Evolutionary conservation across 2,329 filamentous ascomycete species (phyloP), one percentile per base, ranked within the genome.

Genomic region (Aspergillus brasiliensis): DNA sequence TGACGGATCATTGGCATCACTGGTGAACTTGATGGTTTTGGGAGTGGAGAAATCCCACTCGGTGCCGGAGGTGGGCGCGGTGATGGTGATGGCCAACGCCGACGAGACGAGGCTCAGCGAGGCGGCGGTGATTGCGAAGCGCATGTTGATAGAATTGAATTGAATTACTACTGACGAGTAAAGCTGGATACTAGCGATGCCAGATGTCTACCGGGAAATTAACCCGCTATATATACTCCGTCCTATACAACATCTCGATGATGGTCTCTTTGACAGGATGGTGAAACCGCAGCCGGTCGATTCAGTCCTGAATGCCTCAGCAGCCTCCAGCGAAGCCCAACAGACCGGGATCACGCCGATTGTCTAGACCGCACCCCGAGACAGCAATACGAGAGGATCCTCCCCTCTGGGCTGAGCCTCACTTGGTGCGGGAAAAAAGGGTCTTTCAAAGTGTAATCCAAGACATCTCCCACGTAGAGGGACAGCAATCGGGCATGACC

Each of bases 1-100:
- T 11, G 25, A 19, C 8, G 52, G 52, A 23, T 55, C 52, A 23
- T 13, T 46, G 23, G 52, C 17, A 17, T 44, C 25, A 25, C 52
- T 55, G 25, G 52, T 55, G 27, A 55, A 55, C 13, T 55, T 55
- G 40, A 55, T 55, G 38, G 52, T 55, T 5, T 55, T 31, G 5
- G 52, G 52, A 25, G 52, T 55, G 40, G 38, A 46, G 8, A 55
- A 55, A 21, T 55, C 52, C 52, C 52, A 55, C 6, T 44, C 25
- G 2, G 52, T 46, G 40, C 42, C 40, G 5, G 52, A 31, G 5
- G 52, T 21, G 17, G 52, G 52, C 17, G 38, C 15, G 8, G 52
- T 55, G 38, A 55, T 46, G 4, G 52, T 55, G 25, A 55, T 46
- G 52, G 52, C 52, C 38, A 55, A 13, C 8, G 52, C 52, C 40